Base-by-base conservation (phyloP, 495 filamentous ascomycete species). In the Xylaria scruposa region DNA sequence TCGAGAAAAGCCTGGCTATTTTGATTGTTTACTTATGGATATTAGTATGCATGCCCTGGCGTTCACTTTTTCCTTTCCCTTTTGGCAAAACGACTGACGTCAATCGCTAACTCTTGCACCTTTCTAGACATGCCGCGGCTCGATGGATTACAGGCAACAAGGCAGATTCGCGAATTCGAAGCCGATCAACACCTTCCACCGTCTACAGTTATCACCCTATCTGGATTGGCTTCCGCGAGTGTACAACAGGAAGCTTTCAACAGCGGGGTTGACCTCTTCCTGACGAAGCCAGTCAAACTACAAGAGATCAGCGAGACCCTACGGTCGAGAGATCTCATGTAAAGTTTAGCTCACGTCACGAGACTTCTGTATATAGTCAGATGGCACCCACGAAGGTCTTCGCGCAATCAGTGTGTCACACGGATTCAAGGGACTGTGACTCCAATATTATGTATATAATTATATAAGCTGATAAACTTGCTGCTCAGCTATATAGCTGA, bases 251-350 rank as follows among this genome's bases (percentile, higher is more conserved):
- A 93, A 60, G 92, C 92, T 0, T 84, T 90, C 69, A 85, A 84
- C 8, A 88, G 87, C 15, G 92, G 92, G 7, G 86, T 94, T 44
- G 90, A 94, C 76, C 76, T 91, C 17, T 94, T 93, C 76, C 82
- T 94, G 72, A 93, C 91, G 17, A 93, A 93, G 74, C 92, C 92
- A 1, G 90, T 93, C 26, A 76, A 72, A 26, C 74, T 86, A 70
- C 79, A 80, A 65, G 78, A 79, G 68, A 69, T 87, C 65, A 79
- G 77, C 58, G 29, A 53, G 24, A 60, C 58, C 36, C 59, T 70
- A 19, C 46, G 40, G 2, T 59, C 40, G 12, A 80, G 72, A 56
- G 70, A 61, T 56, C 74, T 66, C 36, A 24, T 69, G 67, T 69
- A 31, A 69, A 9, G 24, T 44, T 49, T 21, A 17, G 3, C 7